phyloP scores from a whole-genome alignment of 2,329 filamentous ascomycete genomes.

The Rhinocladiella mackenziei region DNA sequence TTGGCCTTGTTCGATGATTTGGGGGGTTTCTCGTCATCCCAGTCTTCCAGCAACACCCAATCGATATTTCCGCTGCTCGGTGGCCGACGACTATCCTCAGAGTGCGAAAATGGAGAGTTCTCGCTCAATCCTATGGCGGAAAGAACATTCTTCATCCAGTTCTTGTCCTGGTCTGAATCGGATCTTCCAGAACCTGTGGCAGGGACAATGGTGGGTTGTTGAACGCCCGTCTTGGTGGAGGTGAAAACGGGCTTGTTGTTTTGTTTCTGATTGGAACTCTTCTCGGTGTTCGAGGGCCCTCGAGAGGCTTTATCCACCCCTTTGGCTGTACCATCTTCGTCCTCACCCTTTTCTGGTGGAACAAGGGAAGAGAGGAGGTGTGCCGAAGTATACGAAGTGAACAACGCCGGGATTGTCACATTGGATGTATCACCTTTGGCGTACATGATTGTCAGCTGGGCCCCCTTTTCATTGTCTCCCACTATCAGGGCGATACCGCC shows the following conservation, averaged over 20 bases:
- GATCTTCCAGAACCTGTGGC: slow-evolving; percentile 1
- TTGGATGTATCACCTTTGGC: slow-evolving; percentile 95
- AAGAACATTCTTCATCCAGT: slow-evolving; percentile 48
- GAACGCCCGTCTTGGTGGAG: slow-evolving; percentile 28
- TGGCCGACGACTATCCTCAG: slow-evolving; percentile 57
- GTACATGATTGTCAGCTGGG: slow-evolving; percentile 93
- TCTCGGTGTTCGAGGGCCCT: slow-evolving; percentile 3
- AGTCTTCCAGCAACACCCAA: slow-evolving; percentile 67
- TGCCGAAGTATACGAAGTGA: slow-evolving; percentile 91
- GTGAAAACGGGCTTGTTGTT: slow-evolving; percentile 32
- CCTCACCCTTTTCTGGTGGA: slow-evolving; percentile 61
- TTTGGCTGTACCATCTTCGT: slow-evolving; percentile 45
- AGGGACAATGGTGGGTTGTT: slow-evolving; percentile 22
- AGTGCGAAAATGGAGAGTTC: slow-evolving; percentile 29
- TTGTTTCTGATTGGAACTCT: slow-evolving; percentile 13
- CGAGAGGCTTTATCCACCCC: slow-evolving; percentile 27
- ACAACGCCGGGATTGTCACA: slow-evolving; percentile 87
- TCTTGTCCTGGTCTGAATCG: slow-evolving; percentile 33
- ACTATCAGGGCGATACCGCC: slow-evolving; percentile 88
- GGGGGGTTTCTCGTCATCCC: slow-evolving; percentile 49
- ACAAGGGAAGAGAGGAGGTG: slow-evolving; percentile 86
- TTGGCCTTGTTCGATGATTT: slow-evolving; percentile 23
- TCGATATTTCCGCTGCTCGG: slow-evolving; percentile 70
- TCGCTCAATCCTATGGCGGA: slow-evolving; percentile 42
- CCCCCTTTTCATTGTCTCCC: slow-evolving; percentile 85